Evolutionary conservation across 2,329 filamentous ascomycete genomes (phyloP).

Genomic region (Exophiala lecanii-corni): DNA sequence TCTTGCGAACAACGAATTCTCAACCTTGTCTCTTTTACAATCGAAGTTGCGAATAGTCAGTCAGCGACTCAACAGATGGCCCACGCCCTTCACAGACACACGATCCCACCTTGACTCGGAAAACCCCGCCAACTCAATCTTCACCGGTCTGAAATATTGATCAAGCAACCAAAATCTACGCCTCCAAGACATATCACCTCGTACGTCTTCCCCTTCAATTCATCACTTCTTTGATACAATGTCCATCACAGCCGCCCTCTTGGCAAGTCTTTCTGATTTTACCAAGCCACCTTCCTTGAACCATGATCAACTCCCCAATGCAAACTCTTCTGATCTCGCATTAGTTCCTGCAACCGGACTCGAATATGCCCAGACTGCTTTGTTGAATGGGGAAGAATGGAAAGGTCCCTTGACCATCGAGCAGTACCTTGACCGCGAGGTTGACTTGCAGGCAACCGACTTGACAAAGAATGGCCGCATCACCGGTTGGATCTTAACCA

Average conservation of each 20-base stretch:
- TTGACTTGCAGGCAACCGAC: slow-evolving; percentile 46
- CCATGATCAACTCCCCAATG: slow-evolving; percentile 39
- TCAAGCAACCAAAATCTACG: too few species aligned
- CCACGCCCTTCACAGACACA: too few species aligned
- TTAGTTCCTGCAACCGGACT: slow-evolving; percentile 52
- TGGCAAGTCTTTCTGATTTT: slow-evolving; percentile 1
- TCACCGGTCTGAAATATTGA: too few species aligned
- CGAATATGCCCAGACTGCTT: slow-evolving; percentile 50
- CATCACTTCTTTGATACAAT: neutral
- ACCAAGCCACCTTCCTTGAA: slow-evolving; percentile 29
- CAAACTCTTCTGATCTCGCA: slow-evolving; percentile 47
- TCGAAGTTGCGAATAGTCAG: too few species aligned
- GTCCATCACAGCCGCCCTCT: neutral
- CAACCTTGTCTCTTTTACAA: too few species aligned
- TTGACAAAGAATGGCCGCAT: slow-evolving; percentile 53
- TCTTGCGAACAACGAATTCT: too few species aligned
- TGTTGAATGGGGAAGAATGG: slow-evolving; percentile 55
- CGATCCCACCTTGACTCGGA: too few species aligned
- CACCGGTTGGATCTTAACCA: slow-evolving; percentile 57
- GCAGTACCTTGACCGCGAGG: slow-evolving; percentile 56
- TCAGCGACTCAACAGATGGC: too few species aligned
- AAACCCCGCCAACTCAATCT: too few species aligned
- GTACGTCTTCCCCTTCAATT: too few species aligned
- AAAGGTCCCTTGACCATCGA: slow-evolving; percentile 51
- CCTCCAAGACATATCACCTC: too few species aligned